Base-by-base conservation (phyloP, 306 rosid species). In the Ochetophila trinervis region DNA sequence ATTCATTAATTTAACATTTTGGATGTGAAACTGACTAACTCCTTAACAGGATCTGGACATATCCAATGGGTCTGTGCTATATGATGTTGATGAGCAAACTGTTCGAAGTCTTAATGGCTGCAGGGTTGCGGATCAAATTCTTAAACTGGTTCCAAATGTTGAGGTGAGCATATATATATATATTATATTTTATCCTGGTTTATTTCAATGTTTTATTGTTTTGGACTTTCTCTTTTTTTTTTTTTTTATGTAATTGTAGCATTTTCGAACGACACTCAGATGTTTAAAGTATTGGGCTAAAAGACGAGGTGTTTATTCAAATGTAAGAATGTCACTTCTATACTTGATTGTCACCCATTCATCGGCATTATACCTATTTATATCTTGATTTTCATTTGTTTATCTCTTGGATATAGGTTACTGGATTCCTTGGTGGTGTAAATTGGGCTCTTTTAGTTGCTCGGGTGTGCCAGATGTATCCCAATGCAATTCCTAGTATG, bases 361-460 rank as follows among this genome's bases (percentile, higher is more conserved):
- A 13, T 65, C 17, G 53, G 53, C 34, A 27, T 45, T 18, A 48
- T 30, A 42, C 76, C 45, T n/a, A n/a, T n/a, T n/a, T n/a, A 44
- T 42, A 18, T 53, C 62, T 22, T 48, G 44, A n/a, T 73, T 44
- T 59, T 57, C 27, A 44, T 52, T 63, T 50, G 59, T 48, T 64
- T 48, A 58, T 68, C 5, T 23, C 27, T 63, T 67, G 44, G 77
- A 48, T 76, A 54, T 72, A 93, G 98, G 96, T 93, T 60, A 93
- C 97, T 70, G 98, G 98, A 62, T 93, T 90, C 80, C 99, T 93
- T 71, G 99, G 99, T 32, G 99, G 99, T 70, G 99, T 93, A 60
- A 93, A 93, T 76, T 93, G 97, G 97, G 99, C 99, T 66, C 85
- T 93, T 62, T 81, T 93, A 65, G 97, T 90, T 60, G 97, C 97